Conservation (phyloP, 176 grass and related monocot genomes). For the Chrysopogon serrulatus region DNA sequence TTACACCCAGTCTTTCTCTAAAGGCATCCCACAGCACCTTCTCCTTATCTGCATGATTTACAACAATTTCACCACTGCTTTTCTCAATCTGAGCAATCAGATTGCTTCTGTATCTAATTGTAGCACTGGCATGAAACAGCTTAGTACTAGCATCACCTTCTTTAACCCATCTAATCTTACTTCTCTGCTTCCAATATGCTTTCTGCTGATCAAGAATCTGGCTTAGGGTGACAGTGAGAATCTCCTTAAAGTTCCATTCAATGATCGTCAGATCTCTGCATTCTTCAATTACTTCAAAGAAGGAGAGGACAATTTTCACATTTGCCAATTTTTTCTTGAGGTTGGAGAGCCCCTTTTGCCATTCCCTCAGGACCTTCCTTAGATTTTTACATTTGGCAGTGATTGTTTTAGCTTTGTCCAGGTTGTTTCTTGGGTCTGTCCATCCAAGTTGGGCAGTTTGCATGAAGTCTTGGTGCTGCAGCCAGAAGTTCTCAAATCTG, state of each 20-base stretch:
- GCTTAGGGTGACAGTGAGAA: no score
- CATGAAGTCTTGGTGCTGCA: accelerated
- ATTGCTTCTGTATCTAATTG: background rate
- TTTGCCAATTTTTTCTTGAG: no score
- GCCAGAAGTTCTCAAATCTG: background rate
- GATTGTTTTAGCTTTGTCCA: background rate
- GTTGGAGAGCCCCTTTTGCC: no score
- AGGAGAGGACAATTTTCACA: accelerated
- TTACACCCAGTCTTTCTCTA: no score
- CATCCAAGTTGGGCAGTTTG: background rate
- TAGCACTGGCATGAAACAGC: background rate
- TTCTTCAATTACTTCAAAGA: accelerated
- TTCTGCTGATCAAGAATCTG: no score
- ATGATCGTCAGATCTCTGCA: accelerated
- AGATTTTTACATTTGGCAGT: background rate
- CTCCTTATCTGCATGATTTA: background rate
- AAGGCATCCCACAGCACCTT: background rate
- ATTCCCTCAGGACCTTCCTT: background rate
- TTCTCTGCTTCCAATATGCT: background rate
- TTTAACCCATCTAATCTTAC: background rate
- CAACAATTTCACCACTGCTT: accelerated
- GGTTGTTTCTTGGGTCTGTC: accelerated
- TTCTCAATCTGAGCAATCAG: accelerated
- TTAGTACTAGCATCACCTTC: background rate
- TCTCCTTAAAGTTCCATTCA: background rate